Conservation (phyloP, 163 green algal genomes). For the Scenedesmus sp. region DNA sequence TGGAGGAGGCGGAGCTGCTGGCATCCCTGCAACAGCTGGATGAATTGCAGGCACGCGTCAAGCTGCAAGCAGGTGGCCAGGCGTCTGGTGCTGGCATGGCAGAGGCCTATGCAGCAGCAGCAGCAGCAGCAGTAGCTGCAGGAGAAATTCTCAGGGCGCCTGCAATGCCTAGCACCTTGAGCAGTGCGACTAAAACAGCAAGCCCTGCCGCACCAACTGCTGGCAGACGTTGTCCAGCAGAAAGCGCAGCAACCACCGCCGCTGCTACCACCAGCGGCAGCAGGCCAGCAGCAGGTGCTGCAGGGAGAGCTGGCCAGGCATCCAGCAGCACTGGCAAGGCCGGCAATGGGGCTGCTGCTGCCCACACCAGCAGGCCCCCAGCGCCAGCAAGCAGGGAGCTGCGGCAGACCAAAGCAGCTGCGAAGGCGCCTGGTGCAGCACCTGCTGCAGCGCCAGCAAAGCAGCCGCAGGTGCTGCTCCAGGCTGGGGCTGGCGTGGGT, state of each 20-base stretch:
- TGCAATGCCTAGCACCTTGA: not conserved
- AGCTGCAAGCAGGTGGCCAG: not conserved
- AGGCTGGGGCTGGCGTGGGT: not conserved
- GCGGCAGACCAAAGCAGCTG: not conserved
- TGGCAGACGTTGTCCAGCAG: not conserved
- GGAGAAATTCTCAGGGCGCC: not conserved
- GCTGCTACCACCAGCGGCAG: not conserved
- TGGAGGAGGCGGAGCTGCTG: slow-evolving; percentile 33
- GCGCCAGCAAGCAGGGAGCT: not conserved
- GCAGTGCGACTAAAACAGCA: not conserved
- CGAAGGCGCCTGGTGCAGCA: not conserved
- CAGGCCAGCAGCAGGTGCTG: not conserved
- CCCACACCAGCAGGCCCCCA: not conserved
- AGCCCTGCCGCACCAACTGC: not conserved
- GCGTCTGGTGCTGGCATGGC: not conserved
- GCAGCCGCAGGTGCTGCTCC: not conserved
- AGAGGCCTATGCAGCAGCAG: slow-evolving; percentile 3
- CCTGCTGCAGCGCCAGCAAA: not conserved
- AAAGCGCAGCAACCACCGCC: not conserved
- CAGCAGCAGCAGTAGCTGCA: slow-evolving; percentile 10
- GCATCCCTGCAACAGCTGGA: slow-evolving; percentile 35
- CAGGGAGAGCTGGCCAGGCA: not conserved
- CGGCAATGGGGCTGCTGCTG: not conserved
- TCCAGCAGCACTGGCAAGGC: not conserved
- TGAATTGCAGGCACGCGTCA: not conserved